Conservation (phyloP, 768 basidiomycete genomes). For the Thelephora aurantiotincta region DNA sequence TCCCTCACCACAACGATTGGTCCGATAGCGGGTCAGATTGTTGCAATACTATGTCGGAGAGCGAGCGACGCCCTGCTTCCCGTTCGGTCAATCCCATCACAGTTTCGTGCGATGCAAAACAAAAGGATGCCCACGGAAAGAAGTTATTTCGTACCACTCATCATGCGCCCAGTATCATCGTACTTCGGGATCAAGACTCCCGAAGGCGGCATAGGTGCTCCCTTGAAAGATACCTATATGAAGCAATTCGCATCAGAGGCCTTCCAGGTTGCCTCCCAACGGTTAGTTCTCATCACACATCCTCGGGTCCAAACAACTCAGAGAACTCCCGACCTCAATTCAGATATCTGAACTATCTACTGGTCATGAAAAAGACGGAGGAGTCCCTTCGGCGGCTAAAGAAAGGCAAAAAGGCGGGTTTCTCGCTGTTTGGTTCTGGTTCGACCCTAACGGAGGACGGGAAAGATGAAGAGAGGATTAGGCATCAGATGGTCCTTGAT, state of each 20-base stretch:
- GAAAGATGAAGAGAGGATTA: slow-evolving; percentile 82
- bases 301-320: slow-evolving; percentile 2
- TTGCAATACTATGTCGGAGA: slow-evolving; percentile 59
- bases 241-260: slow-evolving; percentile 40
- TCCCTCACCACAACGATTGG: slow-evolving; percentile 36
- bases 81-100: slow-evolving; percentile 79
- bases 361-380: slow-evolving; percentile 84
- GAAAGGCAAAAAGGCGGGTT: slow-evolving; percentile 68
- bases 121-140: slow-evolving; percentile 61
- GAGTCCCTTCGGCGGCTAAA: slow-evolving; percentile 78
- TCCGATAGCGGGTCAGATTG: slow-evolving; percentile 47
- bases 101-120: slow-evolving; percentile 74
- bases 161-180: slow-evolving; percentile 65
- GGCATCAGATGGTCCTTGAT: slow-evolving; percentile 74
- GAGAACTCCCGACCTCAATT: neutral
- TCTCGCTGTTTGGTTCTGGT: slow-evolving; percentile 57
- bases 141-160: slow-evolving; percentile 73
- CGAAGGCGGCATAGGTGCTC: slow-evolving; percentile 40
- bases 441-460: slow-evolving; percentile 48
- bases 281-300: slow-evolving; percentile 21
- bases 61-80: slow-evolving; percentile 76
- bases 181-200: slow-evolving; percentile 52
- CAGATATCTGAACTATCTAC: slow-evolving; percentile 71
- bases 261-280: slow-evolving; percentile 58
- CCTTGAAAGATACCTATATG: slow-evolving; percentile 41